Percentiles rank a stretch among this genome's conserved stretches.
These are phyloP conservation scores for Corymbia calophylla DNA, from an alignment of 441 rosid genomes.

Conservation along the genomic window DNA sequence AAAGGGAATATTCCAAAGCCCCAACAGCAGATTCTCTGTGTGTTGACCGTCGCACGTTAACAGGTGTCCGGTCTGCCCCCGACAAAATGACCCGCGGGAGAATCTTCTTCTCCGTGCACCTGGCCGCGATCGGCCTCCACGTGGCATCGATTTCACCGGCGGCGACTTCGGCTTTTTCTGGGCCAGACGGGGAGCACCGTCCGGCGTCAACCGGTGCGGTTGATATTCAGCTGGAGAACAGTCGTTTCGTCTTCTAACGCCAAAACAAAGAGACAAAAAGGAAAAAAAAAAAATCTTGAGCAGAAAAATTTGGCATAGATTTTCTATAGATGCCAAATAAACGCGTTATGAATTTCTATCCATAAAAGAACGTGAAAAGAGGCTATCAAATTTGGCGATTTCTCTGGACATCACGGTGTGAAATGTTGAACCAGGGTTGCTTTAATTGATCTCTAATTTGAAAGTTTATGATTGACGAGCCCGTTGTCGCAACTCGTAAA, in stretches of 20 bases:
- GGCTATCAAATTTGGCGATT: neutral
- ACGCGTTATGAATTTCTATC: too few species aligned
- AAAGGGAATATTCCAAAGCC: neutral
- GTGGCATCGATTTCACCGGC: neutral
- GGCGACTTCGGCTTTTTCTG: neutral
- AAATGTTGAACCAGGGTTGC: too few species aligned
- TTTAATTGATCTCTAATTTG: rapidly evolving
- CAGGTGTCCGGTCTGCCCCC: neutral
- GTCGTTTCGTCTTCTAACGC: neutral
- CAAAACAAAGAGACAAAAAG: neutral
- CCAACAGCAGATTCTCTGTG: neutral
- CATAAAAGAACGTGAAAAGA: neutral
- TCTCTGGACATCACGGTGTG: rapidly evolving
- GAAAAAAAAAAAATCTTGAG: neutral
- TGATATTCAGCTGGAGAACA: neutral
- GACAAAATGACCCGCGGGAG: neutral
- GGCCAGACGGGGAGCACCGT: neutral
- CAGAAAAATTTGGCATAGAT: neutral
- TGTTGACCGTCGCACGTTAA: neutral
- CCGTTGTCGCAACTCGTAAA: rapidly evolving
- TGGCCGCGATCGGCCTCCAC: neutral
- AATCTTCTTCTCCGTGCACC: neutral
- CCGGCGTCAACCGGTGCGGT: neutral
- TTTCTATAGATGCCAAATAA: neutral
- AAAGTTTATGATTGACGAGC: neutral